Evolutionary conservation across 768 basidiomycete genomes (phyloP).

Genomic region (Zangia roseola): DNA sequence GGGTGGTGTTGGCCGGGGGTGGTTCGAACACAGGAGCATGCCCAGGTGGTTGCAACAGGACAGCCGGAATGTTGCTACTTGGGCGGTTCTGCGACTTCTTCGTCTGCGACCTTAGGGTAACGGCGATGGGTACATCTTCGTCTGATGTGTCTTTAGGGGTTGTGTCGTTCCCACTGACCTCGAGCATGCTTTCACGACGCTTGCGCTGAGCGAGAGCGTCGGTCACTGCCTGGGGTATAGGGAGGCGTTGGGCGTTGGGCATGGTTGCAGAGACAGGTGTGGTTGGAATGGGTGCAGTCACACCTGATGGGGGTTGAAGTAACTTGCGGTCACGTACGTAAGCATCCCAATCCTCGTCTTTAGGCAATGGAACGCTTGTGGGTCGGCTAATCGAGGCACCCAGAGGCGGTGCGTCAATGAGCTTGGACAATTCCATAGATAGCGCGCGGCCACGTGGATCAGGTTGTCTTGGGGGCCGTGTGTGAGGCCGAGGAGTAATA

Average conservation of each 20-base stretch:
- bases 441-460: constrained; percentile 70
- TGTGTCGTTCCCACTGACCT: constrained; percentile 34
- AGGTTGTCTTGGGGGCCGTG: constrained; percentile 66
- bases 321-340: constrained; percentile 86
- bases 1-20: constrained; percentile 16
- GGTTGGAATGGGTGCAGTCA: constrained; percentile 76
- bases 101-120: constrained; percentile 9
- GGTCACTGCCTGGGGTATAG: constrained; percentile 69
- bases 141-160: constrained; percentile 35
- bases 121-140: constrained; percentile 34
- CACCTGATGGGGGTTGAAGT: constrained; percentile 77
- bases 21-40: constrained; percentile 28
- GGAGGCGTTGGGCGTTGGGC: constrained; percentile 40
- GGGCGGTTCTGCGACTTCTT: constrained; percentile 22
- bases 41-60: constrained; percentile 30
- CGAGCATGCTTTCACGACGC: constrained; percentile 66
- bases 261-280: constrained; percentile 41
- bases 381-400: constrained; percentile 64
- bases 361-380: constrained; percentile 64
- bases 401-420: constrained; percentile 41
- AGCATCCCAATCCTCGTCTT: constrained; percentile 80
- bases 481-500: constrained; percentile 52
- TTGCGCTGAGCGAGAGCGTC: constrained; percentile 74
- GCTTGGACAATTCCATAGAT: constrained; percentile 66
- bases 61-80: constrained; percentile 25